phyloP scores from a whole-genome alignment of 768 basidiomycete genomes.

The Zangia roseola region DNA sequence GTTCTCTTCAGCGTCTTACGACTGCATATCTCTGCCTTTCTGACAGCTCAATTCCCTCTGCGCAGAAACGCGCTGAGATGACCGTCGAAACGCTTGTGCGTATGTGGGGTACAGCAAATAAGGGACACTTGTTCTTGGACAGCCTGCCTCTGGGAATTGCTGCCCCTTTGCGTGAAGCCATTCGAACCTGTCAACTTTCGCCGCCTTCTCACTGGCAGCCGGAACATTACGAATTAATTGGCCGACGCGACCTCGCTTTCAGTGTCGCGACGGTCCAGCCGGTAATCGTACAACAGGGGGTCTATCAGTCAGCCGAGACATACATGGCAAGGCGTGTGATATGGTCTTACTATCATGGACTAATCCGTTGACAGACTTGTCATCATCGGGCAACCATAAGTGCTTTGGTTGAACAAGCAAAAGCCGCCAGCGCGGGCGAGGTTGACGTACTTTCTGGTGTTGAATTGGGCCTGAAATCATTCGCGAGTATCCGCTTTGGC shows the following conservation, averaged over 20 bases:
- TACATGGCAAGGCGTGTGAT: conserved; percentile 25
- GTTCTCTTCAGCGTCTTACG: conserved; percentile 51
- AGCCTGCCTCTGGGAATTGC: conserved; percentile 67
- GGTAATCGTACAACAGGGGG: conserved; percentile 26
- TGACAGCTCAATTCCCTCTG: conserved; percentile 48
- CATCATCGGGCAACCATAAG: conserved; percentile 51
- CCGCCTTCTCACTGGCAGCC: conserved; percentile 73
- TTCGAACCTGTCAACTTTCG: conserved; percentile 77
- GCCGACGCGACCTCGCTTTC: conserved; percentile 32
- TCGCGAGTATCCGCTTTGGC: conserved; percentile 83
- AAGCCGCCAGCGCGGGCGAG: conserved; percentile 51
- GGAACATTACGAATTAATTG: conserved; percentile 34
- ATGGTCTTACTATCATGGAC: neutral
- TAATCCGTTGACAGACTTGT: conserved; percentile 42
- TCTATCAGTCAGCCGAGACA: conserved; percentile 32
- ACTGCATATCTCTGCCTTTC: conserved; percentile 58
- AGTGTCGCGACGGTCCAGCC: conserved; percentile 33
- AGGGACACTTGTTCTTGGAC: conserved; percentile 49
- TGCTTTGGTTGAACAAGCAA: conserved; percentile 50
- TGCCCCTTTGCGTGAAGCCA: conserved; percentile 79
- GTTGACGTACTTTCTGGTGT: conserved; percentile 63
- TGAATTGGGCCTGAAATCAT: conserved; percentile 68
- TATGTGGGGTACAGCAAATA: conserved; percentile 34
- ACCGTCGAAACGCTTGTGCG: conserved; percentile 58
- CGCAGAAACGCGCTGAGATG: conserved; percentile 65